Evolutionary conservation across 305 asterid species (phyloP).

Genomic region (Fraxinus floribunda): DNA sequence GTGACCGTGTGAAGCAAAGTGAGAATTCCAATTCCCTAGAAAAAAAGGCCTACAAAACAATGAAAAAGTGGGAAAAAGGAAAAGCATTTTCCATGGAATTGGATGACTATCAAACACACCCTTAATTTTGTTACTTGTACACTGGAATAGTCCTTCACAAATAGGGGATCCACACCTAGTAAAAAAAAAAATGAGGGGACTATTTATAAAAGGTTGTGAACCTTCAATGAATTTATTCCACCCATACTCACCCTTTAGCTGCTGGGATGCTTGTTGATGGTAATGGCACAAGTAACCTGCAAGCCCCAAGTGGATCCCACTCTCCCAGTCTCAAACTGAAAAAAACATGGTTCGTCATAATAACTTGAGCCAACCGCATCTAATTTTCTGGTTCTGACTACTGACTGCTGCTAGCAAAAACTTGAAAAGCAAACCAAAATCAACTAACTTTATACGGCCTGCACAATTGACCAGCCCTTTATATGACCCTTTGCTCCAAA

Average conservation of each 20-base stretch:
- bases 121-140: background rate
- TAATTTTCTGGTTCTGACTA: conserved; percentile 33
- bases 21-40: too few species aligned
- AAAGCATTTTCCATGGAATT: too few species aligned
- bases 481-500: background rate
- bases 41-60: too few species aligned
- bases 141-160: background rate
- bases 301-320: conserved; percentile 30
- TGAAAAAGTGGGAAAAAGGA: too few species aligned
- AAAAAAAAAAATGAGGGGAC: too few species aligned
- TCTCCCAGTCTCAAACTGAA: conserved; percentile 16
- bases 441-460: conserved; percentile 25
- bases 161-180: background rate
- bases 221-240: background rate
- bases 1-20: too few species aligned
- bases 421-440: conserved; percentile 43
- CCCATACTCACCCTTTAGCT: background rate
- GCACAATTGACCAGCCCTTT: conserved; percentile 26
- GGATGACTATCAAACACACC: too few species aligned
- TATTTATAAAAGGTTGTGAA: too few species aligned
- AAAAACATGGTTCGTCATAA: conserved; percentile 28
- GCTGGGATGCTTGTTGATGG: background rate
- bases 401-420: conserved; percentile 18
- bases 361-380: conserved; percentile 27
- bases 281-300: background rate